These are phyloP conservation scores for Microstegium vimineum DNA, from an alignment of 176 grass and related monocot genomes.

Conservation along the genomic window DNA sequence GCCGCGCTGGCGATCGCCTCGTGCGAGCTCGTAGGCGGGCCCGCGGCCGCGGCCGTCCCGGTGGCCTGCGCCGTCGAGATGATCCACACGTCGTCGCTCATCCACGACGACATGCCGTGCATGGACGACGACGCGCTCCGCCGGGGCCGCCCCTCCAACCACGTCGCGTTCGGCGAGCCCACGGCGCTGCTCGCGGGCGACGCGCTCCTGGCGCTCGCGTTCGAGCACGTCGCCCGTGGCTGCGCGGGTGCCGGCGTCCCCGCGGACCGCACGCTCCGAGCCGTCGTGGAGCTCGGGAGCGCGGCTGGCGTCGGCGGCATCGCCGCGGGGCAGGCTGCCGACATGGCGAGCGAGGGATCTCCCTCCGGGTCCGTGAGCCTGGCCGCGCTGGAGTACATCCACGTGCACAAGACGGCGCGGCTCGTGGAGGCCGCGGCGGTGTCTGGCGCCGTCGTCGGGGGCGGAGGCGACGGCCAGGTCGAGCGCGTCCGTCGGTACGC, in stretches of 20 bases:
- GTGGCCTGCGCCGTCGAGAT: constrained; percentile 57
- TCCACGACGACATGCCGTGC: constrained; percentile 71
- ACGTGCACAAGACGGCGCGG: constrained; percentile 48
- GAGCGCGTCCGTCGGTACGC: constrained; percentile 41
- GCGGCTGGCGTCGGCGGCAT: constrained; percentile 27
- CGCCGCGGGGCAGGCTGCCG: constrained; percentile 38
- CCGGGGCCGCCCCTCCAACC: constrained; percentile 34
- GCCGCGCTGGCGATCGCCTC: constrained; percentile 41
- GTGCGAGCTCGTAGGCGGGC: constrained; percentile 53
- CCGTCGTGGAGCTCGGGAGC: constrained; percentile 36
- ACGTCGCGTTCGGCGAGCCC: constrained; percentile 40
- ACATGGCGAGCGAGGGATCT: constrained; percentile 27
- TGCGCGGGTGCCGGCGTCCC: not conserved
- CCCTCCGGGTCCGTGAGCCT: constrained; percentile 1
- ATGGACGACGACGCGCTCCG: constrained; percentile 58
- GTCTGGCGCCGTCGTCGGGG: constrained; percentile 30
- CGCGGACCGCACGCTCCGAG: constrained; percentile 24
- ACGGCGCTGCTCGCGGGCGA: constrained; percentile 45
- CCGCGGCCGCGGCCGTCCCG: not conserved
- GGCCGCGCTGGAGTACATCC: constrained; percentile 44
- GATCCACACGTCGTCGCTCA: constrained; percentile 47
- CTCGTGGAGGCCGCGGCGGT: constrained; percentile 43
- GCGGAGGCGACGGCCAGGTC: not conserved
- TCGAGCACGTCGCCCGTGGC: constrained; percentile 32
- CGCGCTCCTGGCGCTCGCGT: constrained; percentile 48